These are phyloP conservation scores for Fraxinus cuspidata DNA, from an alignment of 257 asterid species.

Conservation along the genomic window DNA sequence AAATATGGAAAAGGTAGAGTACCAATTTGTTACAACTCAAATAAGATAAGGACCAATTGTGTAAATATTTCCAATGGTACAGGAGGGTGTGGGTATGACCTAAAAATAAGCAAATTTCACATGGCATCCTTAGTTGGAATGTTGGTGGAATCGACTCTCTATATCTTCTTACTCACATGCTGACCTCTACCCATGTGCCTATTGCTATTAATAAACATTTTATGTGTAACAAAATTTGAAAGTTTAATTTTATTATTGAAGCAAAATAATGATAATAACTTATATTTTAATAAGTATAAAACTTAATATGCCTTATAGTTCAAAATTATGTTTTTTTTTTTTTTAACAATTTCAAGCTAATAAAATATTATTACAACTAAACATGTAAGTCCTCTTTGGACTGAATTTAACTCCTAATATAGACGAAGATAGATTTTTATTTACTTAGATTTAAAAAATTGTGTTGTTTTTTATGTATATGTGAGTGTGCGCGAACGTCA, in stretches of 20 bases:
- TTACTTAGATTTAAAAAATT: too few species aligned
- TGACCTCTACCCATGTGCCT: constrained; percentile 59
- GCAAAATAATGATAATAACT: neutral
- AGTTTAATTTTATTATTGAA: neutral
- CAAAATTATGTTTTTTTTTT: too few species aligned
- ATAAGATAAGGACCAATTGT: neutral
- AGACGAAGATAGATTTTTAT: too few species aligned
- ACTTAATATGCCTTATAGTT: too few species aligned
- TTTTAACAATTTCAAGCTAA: too few species aligned
- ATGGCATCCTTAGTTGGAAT: constrained; percentile 62
- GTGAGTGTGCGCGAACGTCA: too few species aligned
- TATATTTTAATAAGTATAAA: too few species aligned
- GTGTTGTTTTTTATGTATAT: too few species aligned
- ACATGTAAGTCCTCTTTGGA: too few species aligned
- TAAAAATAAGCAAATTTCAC: constrained; percentile 55
- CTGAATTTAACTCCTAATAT: too few species aligned
- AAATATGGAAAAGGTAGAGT: neutral
- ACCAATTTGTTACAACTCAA: neutral
- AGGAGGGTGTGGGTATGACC: constrained; percentile 40
- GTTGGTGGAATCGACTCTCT: constrained; percentile 35
- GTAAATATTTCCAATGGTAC: neutral
- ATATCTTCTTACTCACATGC: constrained; percentile 37
- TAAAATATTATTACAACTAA: too few species aligned
- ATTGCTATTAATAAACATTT: constrained; percentile 22
- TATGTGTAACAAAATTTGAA: neutral